These are phyloP conservation scores for Saccharomyces mikatae DNA, from an alignment of 805 yeast genomes.

Conservation along the genomic window DNA sequence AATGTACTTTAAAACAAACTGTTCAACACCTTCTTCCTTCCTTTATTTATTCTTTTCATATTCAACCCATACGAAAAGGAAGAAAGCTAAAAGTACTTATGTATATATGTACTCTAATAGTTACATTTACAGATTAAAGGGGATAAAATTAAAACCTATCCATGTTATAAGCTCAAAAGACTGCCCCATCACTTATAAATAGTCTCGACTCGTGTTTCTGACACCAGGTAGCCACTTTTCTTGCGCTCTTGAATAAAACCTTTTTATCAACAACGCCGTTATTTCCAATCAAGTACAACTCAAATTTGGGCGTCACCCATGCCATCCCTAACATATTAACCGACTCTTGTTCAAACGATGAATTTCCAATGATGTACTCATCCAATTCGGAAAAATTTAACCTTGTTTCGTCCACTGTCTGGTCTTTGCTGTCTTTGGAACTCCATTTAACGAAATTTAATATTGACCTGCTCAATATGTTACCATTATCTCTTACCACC, in stretches of 20 bases:
- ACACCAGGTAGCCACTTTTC: slow-evolving; percentile 68
- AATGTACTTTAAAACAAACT: background rate
- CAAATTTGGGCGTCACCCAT: slow-evolving; percentile 54
- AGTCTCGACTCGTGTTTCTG: slow-evolving; percentile 58
- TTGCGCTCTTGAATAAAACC: slow-evolving; percentile 51
- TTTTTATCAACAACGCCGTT: slow-evolving; percentile 52
- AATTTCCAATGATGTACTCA: background rate
- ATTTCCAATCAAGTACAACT: slow-evolving; percentile 45
- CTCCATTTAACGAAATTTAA: slow-evolving; percentile 41
- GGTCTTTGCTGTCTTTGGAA: slow-evolving; percentile 2
- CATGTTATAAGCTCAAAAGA: slow-evolving; percentile 33
- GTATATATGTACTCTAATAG: background rate
- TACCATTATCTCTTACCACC: slow-evolving; percentile 22
- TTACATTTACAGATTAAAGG: background rate
- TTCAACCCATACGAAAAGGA: background rate
- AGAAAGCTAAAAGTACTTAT: background rate
- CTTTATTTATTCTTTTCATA: background rate
- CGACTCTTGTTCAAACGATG: slow-evolving; percentile 14
- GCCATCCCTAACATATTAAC: slow-evolving; percentile 36
- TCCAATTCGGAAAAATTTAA: background rate
- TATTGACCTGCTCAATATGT: slow-evolving; percentile 31
- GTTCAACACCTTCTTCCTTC: background rate
- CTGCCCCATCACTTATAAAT: slow-evolving; percentile 68
- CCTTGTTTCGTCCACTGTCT: background rate
- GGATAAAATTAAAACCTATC: background rate